These are phyloP conservation scores for Cystobasidium onofrii DNA, from an alignment of 768 basidiomycete genomes.

Conservation along the genomic window DNA sequence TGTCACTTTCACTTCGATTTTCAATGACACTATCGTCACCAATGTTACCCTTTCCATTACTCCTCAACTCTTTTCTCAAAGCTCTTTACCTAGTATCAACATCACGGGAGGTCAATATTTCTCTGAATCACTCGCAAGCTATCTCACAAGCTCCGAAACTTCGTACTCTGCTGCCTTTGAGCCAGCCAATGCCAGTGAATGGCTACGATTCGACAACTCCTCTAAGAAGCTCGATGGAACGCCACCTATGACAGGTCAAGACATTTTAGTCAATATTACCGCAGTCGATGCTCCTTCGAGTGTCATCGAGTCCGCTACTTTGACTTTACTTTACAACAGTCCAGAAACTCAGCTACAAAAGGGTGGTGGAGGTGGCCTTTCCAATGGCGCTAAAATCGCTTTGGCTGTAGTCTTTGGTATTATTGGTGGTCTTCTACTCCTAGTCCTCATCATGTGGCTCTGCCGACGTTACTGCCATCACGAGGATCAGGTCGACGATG, in stretches of 20 bases:
- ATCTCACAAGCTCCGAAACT: constrained; percentile 15
- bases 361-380: constrained; percentile 9
- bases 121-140: constrained; percentile 34
- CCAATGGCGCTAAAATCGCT: constrained; percentile 29
- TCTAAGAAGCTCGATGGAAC: constrained; percentile 37
- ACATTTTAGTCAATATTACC: constrained; percentile 36
- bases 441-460: constrained; percentile 44
- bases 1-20: constrained; percentile 56
- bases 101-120: constrained; percentile 35
- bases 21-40: constrained; percentile 59
- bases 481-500: constrained; percentile 34
- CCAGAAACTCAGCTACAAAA: not conserved
- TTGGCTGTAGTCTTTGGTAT: constrained; percentile 41
- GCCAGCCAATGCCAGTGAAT: constrained; percentile 30
- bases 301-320: constrained; percentile 24
- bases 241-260: constrained; percentile 25
- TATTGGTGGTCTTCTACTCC: constrained; percentile 44
- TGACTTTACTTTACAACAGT: constrained; percentile 3
- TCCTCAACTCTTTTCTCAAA: constrained; percentile 60
- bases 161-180: constrained; percentile 34
- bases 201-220: constrained; percentile 36
- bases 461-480: constrained; percentile 41
- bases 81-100: constrained; percentile 34
- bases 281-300: constrained; percentile 15
- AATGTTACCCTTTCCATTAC: constrained; percentile 61